A percentile compares a stretch with the other conserved stretches of the same genome.
phyloP scores from a whole-genome alignment of 2,329 filamentous ascomycete genomes.

The Dichotomopilus funicola region DNA sequence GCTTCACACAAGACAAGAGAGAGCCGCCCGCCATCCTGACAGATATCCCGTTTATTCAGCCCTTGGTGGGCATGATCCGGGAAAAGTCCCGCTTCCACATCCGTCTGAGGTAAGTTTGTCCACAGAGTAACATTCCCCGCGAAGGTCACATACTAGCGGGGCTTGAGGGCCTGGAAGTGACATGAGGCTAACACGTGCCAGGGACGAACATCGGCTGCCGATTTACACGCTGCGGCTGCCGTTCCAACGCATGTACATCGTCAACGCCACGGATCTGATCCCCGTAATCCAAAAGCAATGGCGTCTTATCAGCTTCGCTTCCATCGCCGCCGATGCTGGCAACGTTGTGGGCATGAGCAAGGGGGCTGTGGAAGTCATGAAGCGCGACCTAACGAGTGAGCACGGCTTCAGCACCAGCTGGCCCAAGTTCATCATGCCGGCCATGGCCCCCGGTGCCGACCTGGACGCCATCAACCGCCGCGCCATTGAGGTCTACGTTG shows the following conservation, averaged over 20 bases:
- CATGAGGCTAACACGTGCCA: background rate
- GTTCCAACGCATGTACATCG: slow-evolving; percentile 23
- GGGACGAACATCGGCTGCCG: slow-evolving; percentile 14
- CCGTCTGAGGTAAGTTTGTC: background rate
- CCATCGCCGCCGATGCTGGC: slow-evolving; percentile 22
- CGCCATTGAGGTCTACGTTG: slow-evolving; percentile 18
- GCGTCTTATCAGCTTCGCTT: slow-evolving; percentile 25
- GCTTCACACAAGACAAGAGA: slow-evolving; percentile 22
- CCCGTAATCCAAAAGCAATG: slow-evolving; percentile 24
- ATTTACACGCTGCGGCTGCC: slow-evolving; percentile 27
- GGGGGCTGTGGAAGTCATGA: slow-evolving; percentile 21
- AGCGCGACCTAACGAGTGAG: slow-evolving; percentile 11
- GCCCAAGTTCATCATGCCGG: slow-evolving; percentile 11
- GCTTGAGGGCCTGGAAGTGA: background rate
- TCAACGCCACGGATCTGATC: slow-evolving; percentile 25
- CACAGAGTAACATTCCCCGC: background rate
- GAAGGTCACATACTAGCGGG: background rate
- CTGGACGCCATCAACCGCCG: slow-evolving; percentile 22
- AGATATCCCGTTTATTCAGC: slow-evolving; percentile 22
- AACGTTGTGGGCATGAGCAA: slow-evolving; percentile 24
- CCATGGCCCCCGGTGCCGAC: slow-evolving; percentile 10
- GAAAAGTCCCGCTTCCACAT: slow-evolving; percentile 9
- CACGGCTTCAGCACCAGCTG: slow-evolving; percentile 13
- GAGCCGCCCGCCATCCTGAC: slow-evolving; percentile 24
- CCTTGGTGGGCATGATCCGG: slow-evolving; percentile 23